Evolutionary conservation across 2,329 filamentous ascomycete genomes (phyloP).

Genomic region (Fusarium pseudocircinatum): DNA sequence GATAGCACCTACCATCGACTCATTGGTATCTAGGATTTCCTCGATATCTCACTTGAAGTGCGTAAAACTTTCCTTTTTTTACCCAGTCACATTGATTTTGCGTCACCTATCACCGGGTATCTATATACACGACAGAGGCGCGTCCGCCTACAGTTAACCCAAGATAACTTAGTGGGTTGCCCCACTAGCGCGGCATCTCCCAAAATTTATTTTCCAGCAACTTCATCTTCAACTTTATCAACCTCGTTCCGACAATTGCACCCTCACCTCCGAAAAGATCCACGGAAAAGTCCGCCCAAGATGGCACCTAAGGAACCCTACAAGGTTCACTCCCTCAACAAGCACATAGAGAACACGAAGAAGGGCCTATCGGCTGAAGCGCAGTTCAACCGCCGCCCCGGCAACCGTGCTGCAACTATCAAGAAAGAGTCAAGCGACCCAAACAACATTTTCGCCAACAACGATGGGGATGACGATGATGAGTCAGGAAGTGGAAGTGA

Average conservation of each 20-base stretch:
- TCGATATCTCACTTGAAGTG: not conserved
- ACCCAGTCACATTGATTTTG: not conserved
- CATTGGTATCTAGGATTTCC: not conserved
- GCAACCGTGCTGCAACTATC: slow-evolving; percentile 40
- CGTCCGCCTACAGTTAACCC: slow-evolving; percentile 15
- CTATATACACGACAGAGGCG: slow-evolving; percentile 26
- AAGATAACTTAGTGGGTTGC: slow-evolving; percentile 8
- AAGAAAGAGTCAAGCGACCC: slow-evolving; percentile 46
- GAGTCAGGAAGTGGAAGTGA: slow-evolving; percentile 47
- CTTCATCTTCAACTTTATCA: slow-evolving; percentile 31
- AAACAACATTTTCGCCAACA: slow-evolving; percentile 45
- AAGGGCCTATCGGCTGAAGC: slow-evolving; percentile 48
- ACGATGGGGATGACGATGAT: slow-evolving; percentile 45
- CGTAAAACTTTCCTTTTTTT: not conserved
- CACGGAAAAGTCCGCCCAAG: slow-evolving; percentile 28
- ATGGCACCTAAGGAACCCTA: slow-evolving; percentile 52
- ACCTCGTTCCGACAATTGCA: slow-evolving; percentile 36
- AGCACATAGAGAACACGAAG: slow-evolving; percentile 52
- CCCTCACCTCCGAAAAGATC: slow-evolving; percentile 26
- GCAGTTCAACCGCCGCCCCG: slow-evolving; percentile 47
- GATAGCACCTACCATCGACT: not conserved
- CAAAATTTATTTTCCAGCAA: slow-evolving; percentile 43
- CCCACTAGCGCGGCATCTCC: slow-evolving; percentile 37
- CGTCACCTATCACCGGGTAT: slow-evolving; percentile 9
- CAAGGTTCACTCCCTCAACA: slow-evolving; percentile 50